A percentile compares a stretch with the other conserved stretches of the same genome.
phyloP scores from a whole-genome alignment of 1,284 basidiomycete genomes.

The Calocybe gambosa region DNA sequence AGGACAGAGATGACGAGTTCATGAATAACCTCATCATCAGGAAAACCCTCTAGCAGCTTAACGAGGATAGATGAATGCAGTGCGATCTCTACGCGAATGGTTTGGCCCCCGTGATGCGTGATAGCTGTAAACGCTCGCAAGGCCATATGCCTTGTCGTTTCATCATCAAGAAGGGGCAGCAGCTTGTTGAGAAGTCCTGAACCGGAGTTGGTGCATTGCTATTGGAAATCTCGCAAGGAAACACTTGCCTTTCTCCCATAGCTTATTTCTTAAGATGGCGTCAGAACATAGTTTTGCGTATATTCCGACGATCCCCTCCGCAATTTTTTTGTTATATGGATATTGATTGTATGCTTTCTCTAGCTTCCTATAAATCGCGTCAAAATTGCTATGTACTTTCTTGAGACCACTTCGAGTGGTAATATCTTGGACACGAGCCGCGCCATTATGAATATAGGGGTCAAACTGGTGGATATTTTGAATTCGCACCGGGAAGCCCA shows the following conservation, averaged over 20 bases:
- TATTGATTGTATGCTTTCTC: slow-evolving; percentile 37
- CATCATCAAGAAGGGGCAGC: slow-evolving; percentile 43
- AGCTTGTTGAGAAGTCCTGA: slow-evolving; percentile 50
- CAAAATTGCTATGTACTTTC: slow-evolving; percentile 53
- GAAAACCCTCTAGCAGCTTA: slow-evolving; percentile 39
- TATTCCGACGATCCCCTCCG: slow-evolving; percentile 52
- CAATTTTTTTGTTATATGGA: slow-evolving; percentile 33
- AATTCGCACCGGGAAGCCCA: slow-evolving; percentile 43
- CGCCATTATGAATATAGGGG: background rate
- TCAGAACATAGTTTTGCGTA: slow-evolving; percentile 60
- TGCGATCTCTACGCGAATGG: slow-evolving; percentile 46
- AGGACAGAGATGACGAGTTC: slow-evolving; percentile 49
- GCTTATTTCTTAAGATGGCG: slow-evolving; percentile 48
- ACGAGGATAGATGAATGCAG: slow-evolving; percentile 33
- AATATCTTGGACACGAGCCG: slow-evolving; percentile 36
- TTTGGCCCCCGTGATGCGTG: slow-evolving; percentile 54
- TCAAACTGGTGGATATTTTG: background rate
- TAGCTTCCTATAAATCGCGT: slow-evolving; percentile 41
- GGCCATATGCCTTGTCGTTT: slow-evolving; percentile 42
- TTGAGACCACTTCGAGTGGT: slow-evolving; percentile 51
- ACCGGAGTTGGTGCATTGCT: background rate
- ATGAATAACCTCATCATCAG: slow-evolving; percentile 42
- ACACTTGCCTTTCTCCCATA: slow-evolving; percentile 45
- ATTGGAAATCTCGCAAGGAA: background rate
- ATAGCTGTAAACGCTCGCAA: slow-evolving; percentile 50